phyloP scores from a whole-genome alignment of 208 protist species.

The Acanthamoeba castellanii region DNA sequence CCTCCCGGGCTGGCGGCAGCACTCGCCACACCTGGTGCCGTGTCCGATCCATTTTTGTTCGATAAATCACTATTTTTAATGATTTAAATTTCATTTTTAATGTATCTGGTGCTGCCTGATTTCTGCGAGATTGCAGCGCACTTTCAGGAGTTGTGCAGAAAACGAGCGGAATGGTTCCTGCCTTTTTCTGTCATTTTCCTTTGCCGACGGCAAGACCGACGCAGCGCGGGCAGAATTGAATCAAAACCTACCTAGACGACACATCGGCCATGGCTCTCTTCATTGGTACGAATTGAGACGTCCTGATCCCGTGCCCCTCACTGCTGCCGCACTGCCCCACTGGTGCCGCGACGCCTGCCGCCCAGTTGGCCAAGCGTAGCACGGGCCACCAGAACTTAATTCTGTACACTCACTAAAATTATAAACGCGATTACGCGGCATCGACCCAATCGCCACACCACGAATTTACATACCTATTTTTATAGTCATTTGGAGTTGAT shows the following conservation, averaged over 20 bases:
- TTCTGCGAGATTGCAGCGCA: background rate
- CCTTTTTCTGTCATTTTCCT: background rate
- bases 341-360: background rate
- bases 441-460: background rate
- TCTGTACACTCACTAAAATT: background rate
- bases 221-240: background rate
- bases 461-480: background rate
- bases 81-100: no score
- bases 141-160: background rate
- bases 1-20: background rate
- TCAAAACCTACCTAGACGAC: background rate
- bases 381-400: background rate
- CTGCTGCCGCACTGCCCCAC: background rate
- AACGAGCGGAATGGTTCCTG: background rate
- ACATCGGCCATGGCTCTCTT: constrained; percentile 33
- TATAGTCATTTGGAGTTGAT: background rate
- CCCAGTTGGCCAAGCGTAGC: constrained; percentile 9
- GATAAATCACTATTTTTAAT: background rate
- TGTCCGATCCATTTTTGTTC: background rate
- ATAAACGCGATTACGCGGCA: background rate
- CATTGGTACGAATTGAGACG: background rate
- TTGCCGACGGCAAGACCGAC: background rate
- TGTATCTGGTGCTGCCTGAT: background rate
- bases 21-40: background rate
- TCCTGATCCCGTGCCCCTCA: background rate